A percentile compares a stretch with the other conserved stretches of the same genome.
phyloP scores from a whole-genome alignment of 257 asterid species.

The Przewalskia tangutica region DNA sequence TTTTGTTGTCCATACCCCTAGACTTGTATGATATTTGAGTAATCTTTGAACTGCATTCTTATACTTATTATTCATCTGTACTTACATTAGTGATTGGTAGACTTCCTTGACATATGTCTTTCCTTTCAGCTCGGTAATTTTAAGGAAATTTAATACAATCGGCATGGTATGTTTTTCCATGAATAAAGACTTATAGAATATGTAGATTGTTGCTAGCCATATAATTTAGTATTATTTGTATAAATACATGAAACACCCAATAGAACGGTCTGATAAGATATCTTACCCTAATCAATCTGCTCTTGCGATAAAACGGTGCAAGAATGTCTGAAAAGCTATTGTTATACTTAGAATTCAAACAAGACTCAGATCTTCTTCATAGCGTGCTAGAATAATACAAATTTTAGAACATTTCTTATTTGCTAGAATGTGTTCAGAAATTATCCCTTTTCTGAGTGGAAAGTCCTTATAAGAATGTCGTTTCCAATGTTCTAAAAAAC shows the following conservation, averaged over 20 bases:
- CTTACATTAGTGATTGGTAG: neutral
- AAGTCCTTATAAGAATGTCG: neutral
- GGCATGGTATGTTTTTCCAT: neutral
- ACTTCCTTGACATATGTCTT: neutral
- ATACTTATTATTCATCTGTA: neutral
- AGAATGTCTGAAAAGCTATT: neutral
- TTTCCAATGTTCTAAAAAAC: no score
- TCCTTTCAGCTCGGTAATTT: neutral
- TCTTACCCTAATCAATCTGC: neutral
- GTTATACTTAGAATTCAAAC: neutral
- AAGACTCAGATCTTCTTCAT: neutral
- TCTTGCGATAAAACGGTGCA: neutral
- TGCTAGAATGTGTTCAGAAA: neutral
- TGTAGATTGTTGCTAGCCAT: neutral
- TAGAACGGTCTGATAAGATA: neutral
- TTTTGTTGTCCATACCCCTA: neutral
- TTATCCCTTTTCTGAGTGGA: neutral
- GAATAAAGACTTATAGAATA: no score
- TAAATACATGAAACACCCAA: neutral
- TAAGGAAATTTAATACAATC: neutral
- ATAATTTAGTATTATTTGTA: no score
- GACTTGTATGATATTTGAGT: neutral
- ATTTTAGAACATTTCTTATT: neutral
- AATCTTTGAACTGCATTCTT: neutral
- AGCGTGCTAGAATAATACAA: neutral